These are phyloP conservation scores for Epicoccum sorghinum DNA, from an alignment of 2,329 filamentous ascomycete species.

Conservation along the genomic window DNA sequence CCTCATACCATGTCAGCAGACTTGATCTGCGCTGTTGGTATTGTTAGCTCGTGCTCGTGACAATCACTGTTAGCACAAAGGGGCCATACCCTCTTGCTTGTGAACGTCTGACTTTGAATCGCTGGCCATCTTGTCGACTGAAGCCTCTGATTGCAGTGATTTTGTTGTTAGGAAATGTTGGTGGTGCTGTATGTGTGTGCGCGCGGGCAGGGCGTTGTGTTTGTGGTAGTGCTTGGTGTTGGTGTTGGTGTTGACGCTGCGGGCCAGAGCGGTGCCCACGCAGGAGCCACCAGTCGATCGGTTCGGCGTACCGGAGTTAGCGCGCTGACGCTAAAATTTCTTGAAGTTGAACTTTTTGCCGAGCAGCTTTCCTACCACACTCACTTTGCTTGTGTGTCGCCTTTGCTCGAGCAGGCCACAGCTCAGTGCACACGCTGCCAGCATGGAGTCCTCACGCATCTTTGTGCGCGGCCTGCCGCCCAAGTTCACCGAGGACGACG, in stretches of 20 bases:
- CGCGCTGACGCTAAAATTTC: constrained; percentile 18
- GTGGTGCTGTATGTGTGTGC: neutral
- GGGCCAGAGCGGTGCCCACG: constrained; percentile 6
- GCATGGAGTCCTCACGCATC: constrained; percentile 77
- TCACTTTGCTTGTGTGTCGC: constrained; percentile 10
- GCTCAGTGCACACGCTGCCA: constrained; percentile 7
- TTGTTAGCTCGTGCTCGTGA: constrained; percentile 32
- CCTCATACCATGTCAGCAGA: constrained; percentile 93
- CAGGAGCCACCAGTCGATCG: constrained; percentile 11
- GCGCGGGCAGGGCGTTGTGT: constrained; percentile 18
- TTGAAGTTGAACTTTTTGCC: constrained; percentile 8
- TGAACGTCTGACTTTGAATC: constrained; percentile 69
- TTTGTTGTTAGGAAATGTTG: neutral
- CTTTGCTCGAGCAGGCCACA: constrained; percentile 24
- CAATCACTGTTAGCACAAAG: constrained; percentile 8
- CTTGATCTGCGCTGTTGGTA: constrained; percentile 83
- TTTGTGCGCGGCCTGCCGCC: constrained; percentile 79
- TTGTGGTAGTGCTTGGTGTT: constrained; percentile 23
- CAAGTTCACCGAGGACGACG: constrained; percentile 80
- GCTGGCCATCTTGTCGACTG: constrained; percentile 43
- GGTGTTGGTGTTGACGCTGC: constrained; percentile 12
- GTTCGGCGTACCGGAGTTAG: constrained; percentile 15
- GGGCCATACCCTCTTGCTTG: constrained; percentile 56
- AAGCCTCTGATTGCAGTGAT: neutral
- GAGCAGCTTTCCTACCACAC: constrained; percentile 10